Percentiles rank a stretch among this genome's conserved stretches.
Evolutionary conservation across 352 stramenopile genomes (phyloP).

Genomic region (Globisporangium nagaii): DNA sequence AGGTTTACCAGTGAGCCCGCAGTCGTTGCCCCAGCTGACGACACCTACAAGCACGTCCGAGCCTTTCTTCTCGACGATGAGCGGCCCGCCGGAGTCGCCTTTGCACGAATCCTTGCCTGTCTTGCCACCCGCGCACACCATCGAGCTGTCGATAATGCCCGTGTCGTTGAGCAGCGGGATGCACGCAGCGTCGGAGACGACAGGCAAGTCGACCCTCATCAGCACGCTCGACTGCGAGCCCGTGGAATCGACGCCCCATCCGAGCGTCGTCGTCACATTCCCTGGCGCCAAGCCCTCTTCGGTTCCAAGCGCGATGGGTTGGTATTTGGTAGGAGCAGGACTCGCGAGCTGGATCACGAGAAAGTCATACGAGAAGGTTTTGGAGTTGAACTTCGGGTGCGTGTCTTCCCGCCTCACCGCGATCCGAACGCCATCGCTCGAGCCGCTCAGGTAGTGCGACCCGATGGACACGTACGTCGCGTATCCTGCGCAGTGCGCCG

Average conservation of each 20-base stretch:
- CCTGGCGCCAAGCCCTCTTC: slow-evolving; percentile 13
- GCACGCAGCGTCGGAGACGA: too few species aligned
- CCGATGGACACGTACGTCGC: slow-evolving; percentile 53
- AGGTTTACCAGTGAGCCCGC: slow-evolving; percentile 26
- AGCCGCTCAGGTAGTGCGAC: slow-evolving; percentile 47
- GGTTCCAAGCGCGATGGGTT: slow-evolving; percentile 23
- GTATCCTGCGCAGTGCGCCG: background rate
- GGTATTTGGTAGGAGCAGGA: slow-evolving; percentile 25
- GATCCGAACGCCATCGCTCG: slow-evolving; percentile 38
- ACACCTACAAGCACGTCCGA: slow-evolving; percentile 41
- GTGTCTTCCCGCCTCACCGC: slow-evolving; percentile 29
- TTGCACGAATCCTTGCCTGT: slow-evolving; percentile 53
- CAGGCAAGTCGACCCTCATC: too few species aligned
- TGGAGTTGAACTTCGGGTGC: slow-evolving; percentile 37
- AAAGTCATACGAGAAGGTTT: slow-evolving; percentile 46
- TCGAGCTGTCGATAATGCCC: slow-evolving; percentile 34
- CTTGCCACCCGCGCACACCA: slow-evolving; percentile 52
- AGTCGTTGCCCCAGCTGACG: slow-evolving; percentile 60
- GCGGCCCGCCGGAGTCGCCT: slow-evolving; percentile 45
- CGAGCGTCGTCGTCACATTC: slow-evolving; percentile 3
- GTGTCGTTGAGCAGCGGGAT: too few species aligned
- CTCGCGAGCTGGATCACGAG: slow-evolving; percentile 36
- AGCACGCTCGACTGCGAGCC: too few species aligned
- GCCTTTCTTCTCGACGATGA: slow-evolving; percentile 20
- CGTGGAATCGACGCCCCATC: slow-evolving; percentile 40